A percentile compares a stretch with the other conserved stretches of the same genome.
Conservation (phyloP, 2,329 filamentous ascomycete genomes). For the Berkeleyomyces rouxiae region DNA sequence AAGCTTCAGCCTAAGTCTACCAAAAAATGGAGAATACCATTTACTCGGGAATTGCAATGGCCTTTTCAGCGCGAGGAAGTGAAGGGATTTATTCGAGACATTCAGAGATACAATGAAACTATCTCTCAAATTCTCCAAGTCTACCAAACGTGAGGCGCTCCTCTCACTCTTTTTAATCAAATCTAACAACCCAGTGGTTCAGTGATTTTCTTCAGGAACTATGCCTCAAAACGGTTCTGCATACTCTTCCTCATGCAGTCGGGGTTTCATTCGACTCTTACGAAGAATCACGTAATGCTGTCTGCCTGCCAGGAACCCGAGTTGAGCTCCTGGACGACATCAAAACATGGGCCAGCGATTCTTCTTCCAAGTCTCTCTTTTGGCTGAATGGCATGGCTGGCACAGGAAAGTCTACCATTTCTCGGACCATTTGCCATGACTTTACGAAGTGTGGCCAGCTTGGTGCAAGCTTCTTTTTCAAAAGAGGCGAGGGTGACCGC, state of each 20-base stretch:
- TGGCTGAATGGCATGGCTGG: conserved; percentile 26
- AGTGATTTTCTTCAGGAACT: background rate
- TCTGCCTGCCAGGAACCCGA: conserved; percentile 21
- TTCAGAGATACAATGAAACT: background rate
- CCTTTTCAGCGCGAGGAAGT: background rate
- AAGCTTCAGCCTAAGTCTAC: background rate
- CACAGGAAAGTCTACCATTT: conserved; percentile 26
- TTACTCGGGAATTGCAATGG: background rate
- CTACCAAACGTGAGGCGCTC: background rate
- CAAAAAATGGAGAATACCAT: background rate
- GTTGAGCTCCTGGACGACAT: conserved; percentile 21
- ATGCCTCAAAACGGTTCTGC: background rate
- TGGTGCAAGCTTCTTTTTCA: conserved; percentile 30
- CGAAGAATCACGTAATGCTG: conserved; percentile 20
- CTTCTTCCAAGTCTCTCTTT: conserved; percentile 18
- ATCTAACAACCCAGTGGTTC: background rate
- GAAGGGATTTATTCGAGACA: background rate
- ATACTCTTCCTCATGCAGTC: conserved; percentile 10
- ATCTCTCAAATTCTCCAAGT: background rate
- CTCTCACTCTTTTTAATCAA: background rate
- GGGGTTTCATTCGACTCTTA: conserved; percentile 22
- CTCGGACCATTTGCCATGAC: conserved; percentile 17
- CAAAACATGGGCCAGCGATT: conserved; percentile 18
- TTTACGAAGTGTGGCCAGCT: conserved; percentile 15
- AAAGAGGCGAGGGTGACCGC: conserved; percentile 25